Evolutionary conservation across 2,329 filamentous ascomycete species (phyloP).

Genomic region (Monosporascus ibericus): DNA sequence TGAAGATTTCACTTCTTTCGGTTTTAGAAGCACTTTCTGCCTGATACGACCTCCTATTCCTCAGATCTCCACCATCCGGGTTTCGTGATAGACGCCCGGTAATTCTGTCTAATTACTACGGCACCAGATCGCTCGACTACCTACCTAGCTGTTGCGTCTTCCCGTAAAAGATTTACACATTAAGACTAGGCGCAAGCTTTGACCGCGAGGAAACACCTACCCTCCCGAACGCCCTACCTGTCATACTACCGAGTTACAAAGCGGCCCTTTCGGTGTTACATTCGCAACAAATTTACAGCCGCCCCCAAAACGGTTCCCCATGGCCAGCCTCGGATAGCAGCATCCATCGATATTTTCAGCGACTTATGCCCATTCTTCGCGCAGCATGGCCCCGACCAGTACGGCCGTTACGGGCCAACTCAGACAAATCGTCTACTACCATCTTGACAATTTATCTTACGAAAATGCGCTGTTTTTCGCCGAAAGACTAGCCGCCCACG

Average conservation of each 20-base stretch:
- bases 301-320: constrained; percentile 15
- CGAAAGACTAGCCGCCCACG: constrained; percentile 77
- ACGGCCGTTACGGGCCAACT: constrained; percentile 46
- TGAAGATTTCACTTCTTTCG: constrained; percentile 4
- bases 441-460: constrained; percentile 82
- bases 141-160: neutral
- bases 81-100: neutral
- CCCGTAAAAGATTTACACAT: neutral
- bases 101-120: neutral
- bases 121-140: neutral
- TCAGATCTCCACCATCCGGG: neutral
- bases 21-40: neutral
- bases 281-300: neutral
- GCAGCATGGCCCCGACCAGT: constrained; percentile 47
- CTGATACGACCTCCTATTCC: neutral
- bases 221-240: neutral
- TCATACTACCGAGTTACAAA: neutral
- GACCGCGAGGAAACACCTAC: neutral
- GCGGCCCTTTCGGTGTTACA: constrained; percentile 1
- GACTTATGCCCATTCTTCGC: constrained; percentile 4
- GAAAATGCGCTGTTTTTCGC: constrained; percentile 93
- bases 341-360: constrained; percentile 5
- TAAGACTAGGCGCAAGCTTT: neutral
- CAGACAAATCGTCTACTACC: constrained; percentile 57
- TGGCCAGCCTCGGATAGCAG: constrained; percentile 27